phyloP scores from a whole-genome alignment of 176 grass and related monocot species.

The Musa troglodytarum region DNA sequence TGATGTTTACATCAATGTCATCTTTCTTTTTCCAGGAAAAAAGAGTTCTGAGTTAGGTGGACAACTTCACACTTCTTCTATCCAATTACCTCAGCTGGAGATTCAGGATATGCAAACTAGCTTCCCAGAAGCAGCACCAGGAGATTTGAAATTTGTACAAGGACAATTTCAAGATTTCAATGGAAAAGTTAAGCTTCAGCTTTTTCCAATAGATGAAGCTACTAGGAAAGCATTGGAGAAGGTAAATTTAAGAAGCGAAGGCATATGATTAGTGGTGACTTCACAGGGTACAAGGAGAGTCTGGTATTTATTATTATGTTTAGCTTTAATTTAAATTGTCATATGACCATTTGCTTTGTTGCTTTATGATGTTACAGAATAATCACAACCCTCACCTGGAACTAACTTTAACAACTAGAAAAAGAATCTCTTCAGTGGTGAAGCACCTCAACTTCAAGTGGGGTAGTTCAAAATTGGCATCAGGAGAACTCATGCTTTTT shows the following conservation, averaged over 20 bases:
- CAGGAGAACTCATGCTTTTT: constrained; percentile 63
- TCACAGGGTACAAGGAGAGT: neutral
- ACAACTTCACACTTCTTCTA: neutral
- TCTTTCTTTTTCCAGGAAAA: neutral
- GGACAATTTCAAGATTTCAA: constrained; percentile 24
- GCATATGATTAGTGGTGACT: neutral
- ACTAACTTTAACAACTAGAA: constrained; percentile 66
- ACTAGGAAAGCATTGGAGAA: constrained; percentile 54
- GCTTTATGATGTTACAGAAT: constrained; percentile 38
- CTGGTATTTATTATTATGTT: neutral
- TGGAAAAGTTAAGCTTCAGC: constrained; percentile 81
- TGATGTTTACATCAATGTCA: neutral
- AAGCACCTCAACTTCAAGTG: constrained; percentile 88
- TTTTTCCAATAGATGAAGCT: constrained; percentile 68
- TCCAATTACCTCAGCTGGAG: constrained; percentile 22
- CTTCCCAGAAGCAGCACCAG: constrained; percentile 18
- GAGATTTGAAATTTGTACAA: constrained; percentile 23
- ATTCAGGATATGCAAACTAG: constrained; percentile 4
- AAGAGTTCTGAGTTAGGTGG: neutral
- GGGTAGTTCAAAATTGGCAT: constrained; percentile 41
- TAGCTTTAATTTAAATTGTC: neutral
- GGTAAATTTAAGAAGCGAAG: constrained; percentile 30
- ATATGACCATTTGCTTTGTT: neutral
- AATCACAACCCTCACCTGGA: constrained; percentile 81
- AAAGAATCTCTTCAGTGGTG: constrained; percentile 95